These are phyloP conservation scores for Colletotrichum liriopes DNA, from an alignment of 2,329 filamentous ascomycete genomes.

Conservation along the genomic window DNA sequence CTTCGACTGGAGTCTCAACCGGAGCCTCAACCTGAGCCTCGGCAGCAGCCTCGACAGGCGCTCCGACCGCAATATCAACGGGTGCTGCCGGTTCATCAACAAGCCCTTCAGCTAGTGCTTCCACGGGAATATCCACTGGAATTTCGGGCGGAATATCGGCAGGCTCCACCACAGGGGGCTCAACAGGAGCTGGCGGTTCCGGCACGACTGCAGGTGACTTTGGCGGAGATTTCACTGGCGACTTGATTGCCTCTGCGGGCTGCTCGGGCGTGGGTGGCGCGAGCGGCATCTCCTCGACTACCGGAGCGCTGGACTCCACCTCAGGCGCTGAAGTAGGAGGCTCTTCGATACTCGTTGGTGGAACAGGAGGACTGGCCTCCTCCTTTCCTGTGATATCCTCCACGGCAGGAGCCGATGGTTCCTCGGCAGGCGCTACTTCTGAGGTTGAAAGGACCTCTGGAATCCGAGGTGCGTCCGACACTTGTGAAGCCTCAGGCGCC, in stretches of 20 bases:
- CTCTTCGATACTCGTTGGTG: constrained; percentile 5
- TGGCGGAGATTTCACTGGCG: constrained; percentile 21
- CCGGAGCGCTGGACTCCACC: constrained; percentile 2
- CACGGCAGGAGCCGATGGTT: constrained; percentile 7
- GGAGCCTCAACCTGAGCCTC: not conserved
- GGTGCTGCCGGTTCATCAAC: not conserved
- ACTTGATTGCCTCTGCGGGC: constrained; percentile 11
- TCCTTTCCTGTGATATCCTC: constrained; percentile 23
- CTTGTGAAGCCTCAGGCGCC: not conserved
- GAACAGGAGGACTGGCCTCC: not conserved
- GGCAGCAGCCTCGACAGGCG: not conserved
- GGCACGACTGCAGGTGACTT: constrained; percentile 15
- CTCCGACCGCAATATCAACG: not conserved
- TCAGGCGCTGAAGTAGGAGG: constrained; percentile 10
- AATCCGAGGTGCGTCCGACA: not conserved
- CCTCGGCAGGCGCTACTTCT: constrained; percentile 14
- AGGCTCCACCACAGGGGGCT: constrained; percentile 21
- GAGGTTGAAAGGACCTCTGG: constrained; percentile 3
- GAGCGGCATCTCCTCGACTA: constrained; percentile 3
- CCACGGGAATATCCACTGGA: constrained; percentile 12
- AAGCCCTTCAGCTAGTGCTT: not conserved
- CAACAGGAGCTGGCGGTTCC: constrained; percentile 17
- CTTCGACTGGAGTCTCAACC: not conserved
- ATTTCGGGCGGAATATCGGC: constrained; percentile 13
- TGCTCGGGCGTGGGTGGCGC: not conserved